Conservation (phyloP, 768 basidiomycete species). For the Kwoniella pini region DNA sequence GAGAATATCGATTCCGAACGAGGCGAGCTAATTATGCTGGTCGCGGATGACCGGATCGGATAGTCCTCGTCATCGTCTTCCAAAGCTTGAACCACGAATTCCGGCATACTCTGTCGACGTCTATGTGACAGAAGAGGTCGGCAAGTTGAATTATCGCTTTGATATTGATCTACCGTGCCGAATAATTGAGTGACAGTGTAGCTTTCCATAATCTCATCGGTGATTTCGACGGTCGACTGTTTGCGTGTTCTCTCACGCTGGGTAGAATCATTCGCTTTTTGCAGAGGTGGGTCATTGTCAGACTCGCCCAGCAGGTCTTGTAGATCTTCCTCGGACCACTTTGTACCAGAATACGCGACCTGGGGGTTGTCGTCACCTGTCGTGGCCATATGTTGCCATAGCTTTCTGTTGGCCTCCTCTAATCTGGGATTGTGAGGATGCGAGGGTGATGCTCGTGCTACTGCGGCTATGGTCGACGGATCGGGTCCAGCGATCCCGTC, state of each 20-base stretch:
- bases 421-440: background rate
- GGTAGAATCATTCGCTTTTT: slow-evolving; percentile 6
- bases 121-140: background rate
- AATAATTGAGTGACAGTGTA: slow-evolving; percentile 28
- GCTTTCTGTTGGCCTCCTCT: slow-evolving; percentile 13
- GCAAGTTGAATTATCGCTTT: background rate
- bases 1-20: background rate
- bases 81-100: slow-evolving; percentile 1
- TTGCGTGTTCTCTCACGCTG: slow-evolving; percentile 12
- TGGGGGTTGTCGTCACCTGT: background rate
- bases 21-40: slow-evolving; percentile 1
- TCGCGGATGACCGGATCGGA: background rate
- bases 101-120: slow-evolving; percentile 14
- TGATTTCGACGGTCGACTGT: slow-evolving; percentile 39
- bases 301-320: slow-evolving; percentile 41
- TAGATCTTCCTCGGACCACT: slow-evolving; percentile 36
- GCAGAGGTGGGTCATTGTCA: slow-evolving; percentile 29
- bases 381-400: slow-evolving; percentile 8
- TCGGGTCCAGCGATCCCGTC: slow-evolving; percentile 21
- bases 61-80: slow-evolving; percentile 11
- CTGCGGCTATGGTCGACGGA: slow-evolving; percentile 16
- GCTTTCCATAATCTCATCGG: slow-evolving; percentile 45
- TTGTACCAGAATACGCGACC: background rate
- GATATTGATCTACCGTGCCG: slow-evolving; percentile 1
- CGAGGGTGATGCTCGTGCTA: background rate